A percentile compares a stretch with the other conserved stretches of the same genome.
phyloP scores from a whole-genome alignment of 148 eudicot genomes.

The Drosera capensis region DNA sequence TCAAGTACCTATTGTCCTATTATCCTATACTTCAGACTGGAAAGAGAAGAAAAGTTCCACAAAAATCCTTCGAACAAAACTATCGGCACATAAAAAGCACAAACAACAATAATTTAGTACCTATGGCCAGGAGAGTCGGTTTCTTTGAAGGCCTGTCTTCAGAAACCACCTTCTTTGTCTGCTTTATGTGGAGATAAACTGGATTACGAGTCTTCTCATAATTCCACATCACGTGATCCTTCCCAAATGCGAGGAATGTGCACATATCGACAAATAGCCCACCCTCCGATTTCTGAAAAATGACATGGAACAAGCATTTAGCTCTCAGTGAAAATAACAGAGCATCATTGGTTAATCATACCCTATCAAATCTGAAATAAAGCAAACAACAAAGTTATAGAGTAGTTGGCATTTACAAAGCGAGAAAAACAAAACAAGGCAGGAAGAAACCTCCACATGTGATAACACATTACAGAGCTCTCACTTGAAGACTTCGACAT shows the following conservation, averaged over 20 bases:
- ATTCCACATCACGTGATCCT: slow-evolving; percentile 79
- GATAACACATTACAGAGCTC: too few species aligned
- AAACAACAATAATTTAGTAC: slow-evolving; percentile 21
- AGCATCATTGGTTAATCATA: too few species aligned
- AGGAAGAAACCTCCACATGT: too few species aligned
- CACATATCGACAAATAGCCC: slow-evolving; percentile 84
- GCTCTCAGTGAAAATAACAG: neutral
- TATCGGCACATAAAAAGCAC: neutral
- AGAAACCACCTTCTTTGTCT: slow-evolving; percentile 57
- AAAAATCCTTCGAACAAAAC: neutral
- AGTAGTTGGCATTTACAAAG: too few species aligned
- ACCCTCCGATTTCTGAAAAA: slow-evolving; percentile 77
- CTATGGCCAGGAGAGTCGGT: slow-evolving; percentile 90
- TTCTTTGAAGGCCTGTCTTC: slow-evolving; percentile 93
- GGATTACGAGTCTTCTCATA: slow-evolving; percentile 76
- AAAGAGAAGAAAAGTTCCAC: too few species aligned
- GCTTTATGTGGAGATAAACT: slow-evolving; percentile 82
- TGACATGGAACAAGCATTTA: neutral
- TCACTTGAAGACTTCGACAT: too few species aligned
- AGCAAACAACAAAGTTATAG: too few species aligned
- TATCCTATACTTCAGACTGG: too few species aligned
- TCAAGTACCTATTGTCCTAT: too few species aligned
- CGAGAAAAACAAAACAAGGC: too few species aligned
- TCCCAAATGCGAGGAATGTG: slow-evolving; percentile 84
- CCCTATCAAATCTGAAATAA: too few species aligned